phyloP scores from a whole-genome alignment of 306 rosid species.

The Pterocarpus santalinus region DNA sequence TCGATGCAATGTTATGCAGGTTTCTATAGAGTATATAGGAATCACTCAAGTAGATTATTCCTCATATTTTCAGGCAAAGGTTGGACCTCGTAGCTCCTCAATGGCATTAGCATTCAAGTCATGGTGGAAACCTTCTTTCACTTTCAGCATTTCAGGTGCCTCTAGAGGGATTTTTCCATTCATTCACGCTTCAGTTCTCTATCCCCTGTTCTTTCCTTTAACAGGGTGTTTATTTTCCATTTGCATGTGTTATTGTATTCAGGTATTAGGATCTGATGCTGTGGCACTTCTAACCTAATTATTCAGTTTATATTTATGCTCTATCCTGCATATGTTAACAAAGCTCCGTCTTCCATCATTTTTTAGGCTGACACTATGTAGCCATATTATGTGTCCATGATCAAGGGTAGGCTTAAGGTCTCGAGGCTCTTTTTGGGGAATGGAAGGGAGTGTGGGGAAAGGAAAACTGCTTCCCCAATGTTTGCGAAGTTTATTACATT shows the following conservation, averaged over 20 bases:
- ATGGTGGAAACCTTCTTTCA: constrained; percentile 99
- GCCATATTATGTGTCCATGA: constrained; percentile 1
- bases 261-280: neutral
- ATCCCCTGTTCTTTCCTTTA: constrained; percentile 28
- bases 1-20: constrained; percentile 36
- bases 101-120: constrained; percentile 85
- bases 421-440: constrained; percentile 8
- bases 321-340: neutral
- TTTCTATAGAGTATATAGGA: constrained; percentile 38
- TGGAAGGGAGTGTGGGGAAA: neutral
- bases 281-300: constrained; percentile 11
- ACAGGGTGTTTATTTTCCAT: neutral
- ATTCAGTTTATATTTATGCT: neutral
- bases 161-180: constrained; percentile 33
- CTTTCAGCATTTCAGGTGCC: constrained; percentile 87
- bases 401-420: constrained; percentile 9
- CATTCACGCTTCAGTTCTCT: constrained; percentile 17
- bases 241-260: neutral
- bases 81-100: constrained; percentile 81
- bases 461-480: constrained; percentile 5
- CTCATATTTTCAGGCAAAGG: constrained; percentile 73
- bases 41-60: constrained; percentile 39
- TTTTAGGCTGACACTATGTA: constrained; percentile 15
- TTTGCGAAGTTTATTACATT: neutral
- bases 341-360: neutral